Percentiles rank a stretch among this genome's conserved stretches.
Conservation (phyloP, 306 rosid species). For the Begonia masoniana region DNA sequence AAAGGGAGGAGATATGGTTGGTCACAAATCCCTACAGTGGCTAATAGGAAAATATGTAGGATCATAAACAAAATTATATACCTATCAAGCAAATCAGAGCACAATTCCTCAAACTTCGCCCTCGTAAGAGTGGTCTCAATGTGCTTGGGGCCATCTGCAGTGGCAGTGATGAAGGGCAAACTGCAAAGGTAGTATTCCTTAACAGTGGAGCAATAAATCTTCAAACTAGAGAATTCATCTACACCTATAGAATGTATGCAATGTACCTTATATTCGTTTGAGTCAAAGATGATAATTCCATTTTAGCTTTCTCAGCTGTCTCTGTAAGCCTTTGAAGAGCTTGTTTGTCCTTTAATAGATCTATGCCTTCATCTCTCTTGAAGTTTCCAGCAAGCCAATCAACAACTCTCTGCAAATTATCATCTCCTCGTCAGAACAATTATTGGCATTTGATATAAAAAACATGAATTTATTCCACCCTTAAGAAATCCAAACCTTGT, state of each 20-base stretch:
- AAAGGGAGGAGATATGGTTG: background rate
- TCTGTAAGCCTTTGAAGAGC: constrained; percentile 91
- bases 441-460: background rate
- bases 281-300: constrained; percentile 90
- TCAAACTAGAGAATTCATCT: too few relatives aligned
- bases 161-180: constrained; percentile 87
- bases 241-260: background rate
- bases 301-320: constrained; percentile 92
- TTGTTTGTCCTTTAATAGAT: constrained; percentile 80
- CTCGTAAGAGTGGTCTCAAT: constrained; percentile 81
- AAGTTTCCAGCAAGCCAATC: constrained; percentile 72
- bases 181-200: constrained; percentile 13
- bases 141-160: constrained; percentile 86
- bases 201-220: too few relatives aligned
- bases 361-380: constrained; percentile 78
- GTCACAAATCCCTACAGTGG: background rate
- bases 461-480: background rate
- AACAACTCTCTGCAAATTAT: constrained; percentile 50
- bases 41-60: background rate
- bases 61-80: constrained; percentile 6
- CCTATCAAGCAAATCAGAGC: constrained; percentile 90
- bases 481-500: constrained; percentile 32
- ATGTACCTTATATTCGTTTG: constrained; percentile 75
- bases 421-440: too few relatives aligned
- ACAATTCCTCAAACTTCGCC: constrained; percentile 79